Base-by-base conservation (phyloP, 768 basidiomycete genomes). In the Gymnopilus junonius region DNA sequence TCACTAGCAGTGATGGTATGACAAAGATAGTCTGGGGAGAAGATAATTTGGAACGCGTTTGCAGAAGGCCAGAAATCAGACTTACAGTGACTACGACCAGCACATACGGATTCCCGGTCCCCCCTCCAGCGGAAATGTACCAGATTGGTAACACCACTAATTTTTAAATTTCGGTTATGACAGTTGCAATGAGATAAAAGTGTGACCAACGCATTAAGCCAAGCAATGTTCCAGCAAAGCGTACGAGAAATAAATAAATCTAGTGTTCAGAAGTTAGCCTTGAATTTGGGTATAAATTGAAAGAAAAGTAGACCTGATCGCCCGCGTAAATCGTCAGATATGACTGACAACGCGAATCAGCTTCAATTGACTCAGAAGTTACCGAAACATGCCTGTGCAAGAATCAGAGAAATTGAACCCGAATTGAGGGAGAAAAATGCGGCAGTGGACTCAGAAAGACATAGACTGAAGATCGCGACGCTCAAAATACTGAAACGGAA, bases 71-170 rank as follows among this genome's bases (percentile, higher is more conserved):
- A 34, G 17, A 25, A 21, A 27, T 17, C 31, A 27, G 3, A 40
- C 74, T 65, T 21, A 77, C 77, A 29, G 76, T 72, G 14, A 74
- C 75, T 15, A 76, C 65, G 34, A 76, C 76, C 8, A 79, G 62
- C 25, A 75, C 74, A 62, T 77, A 78, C 17, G 76, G 73, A 58
- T 77, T 77, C 31, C 77, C 77, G 37, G 66, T 53, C 25, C 69
- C 72, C 50, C 45, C 55, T 20, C 54, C 54, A n/a, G 77, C 71
- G 3, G 74, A 73, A 20, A 79, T 77, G 55, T 78, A 78, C 78
- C 78, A 79, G 8, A 70, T 71, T 2, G 71, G 76, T 69, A 77
- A 71, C 7, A 74, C 77, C 42, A 74, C 73, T 70, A 32, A n/a
- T 12, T 45, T 15, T 21, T 14, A 25, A 17, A 20, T 4, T 11